Conservation (phyloP, 2,329 filamentous ascomycete species). For the Scedosporium apiospermum region DNA sequence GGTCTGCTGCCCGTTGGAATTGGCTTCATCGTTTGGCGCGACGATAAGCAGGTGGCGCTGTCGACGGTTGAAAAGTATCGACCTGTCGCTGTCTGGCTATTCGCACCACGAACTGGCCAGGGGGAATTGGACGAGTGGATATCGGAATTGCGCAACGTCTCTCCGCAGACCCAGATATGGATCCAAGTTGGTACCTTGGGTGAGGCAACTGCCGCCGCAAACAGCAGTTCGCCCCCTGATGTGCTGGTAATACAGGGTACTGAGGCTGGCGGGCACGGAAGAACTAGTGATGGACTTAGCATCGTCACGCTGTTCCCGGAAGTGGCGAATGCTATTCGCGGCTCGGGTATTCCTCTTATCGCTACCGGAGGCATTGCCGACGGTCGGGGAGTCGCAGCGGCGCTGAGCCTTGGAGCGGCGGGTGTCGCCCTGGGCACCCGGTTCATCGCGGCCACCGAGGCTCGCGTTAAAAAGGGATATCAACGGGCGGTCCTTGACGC, state of each 20-base stretch:
- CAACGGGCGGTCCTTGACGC: slow-evolving; percentile 31
- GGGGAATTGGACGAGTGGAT: slow-evolving; percentile 1
- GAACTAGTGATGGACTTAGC: slow-evolving; percentile 30
- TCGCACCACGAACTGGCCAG: slow-evolving; percentile 28
- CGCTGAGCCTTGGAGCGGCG: slow-evolving; percentile 38
- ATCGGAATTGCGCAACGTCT: slow-evolving; percentile 12
- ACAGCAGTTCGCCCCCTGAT: slow-evolving; percentile 28
- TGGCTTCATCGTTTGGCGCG: slow-evolving; percentile 36
- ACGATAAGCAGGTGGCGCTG: slow-evolving; percentile 22
- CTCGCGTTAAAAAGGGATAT: slow-evolving; percentile 29
- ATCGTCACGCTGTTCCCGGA: slow-evolving; percentile 41
- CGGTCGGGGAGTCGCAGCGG: slow-evolving; percentile 41
- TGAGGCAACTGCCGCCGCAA: slow-evolving; percentile 34
- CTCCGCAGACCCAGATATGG: slow-evolving; percentile 36
- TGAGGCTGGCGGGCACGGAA: slow-evolving; percentile 45
- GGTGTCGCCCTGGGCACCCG: slow-evolving; percentile 55
- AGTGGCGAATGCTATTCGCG: slow-evolving; percentile 25
- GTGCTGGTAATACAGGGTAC: slow-evolving; percentile 42
- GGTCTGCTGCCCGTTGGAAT: slow-evolving; percentile 32
- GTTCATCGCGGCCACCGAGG: slow-evolving; percentile 41
- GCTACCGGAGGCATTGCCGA: slow-evolving; percentile 47
- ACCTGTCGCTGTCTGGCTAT: slow-evolving; percentile 29
- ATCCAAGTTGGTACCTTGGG: slow-evolving; percentile 39
- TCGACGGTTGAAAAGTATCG: slow-evolving; percentile 17
- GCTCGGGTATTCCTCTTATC: slow-evolving; percentile 28